Evolutionary conservation across 495 filamentous ascomycete species (phyloP), one percentile per base, ranked within the genome.

Genomic region (Tetracladium marchalianum): DNA sequence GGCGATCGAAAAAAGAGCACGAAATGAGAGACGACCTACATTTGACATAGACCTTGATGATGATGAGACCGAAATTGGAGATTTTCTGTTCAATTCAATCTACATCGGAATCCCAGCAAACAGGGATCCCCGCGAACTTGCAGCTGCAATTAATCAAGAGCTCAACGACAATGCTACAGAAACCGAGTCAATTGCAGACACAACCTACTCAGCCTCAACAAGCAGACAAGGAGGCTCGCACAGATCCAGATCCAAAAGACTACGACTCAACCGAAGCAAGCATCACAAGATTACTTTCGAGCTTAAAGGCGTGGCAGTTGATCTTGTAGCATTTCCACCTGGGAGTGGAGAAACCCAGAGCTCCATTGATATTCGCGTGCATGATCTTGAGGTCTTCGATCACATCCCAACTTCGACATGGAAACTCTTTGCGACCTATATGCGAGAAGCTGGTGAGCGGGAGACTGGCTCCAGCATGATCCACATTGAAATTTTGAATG

Each of bases 21-120:
- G 55, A 37, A 60, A 58, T 44, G 66, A 65, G 18, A 71, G 61
- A 41, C 66, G 66, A 39, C 63, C 62, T 52, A 64, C 70, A 40
- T 63, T 69, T n/a, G 65, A 70, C 3, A 55, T 60, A 8, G 75
- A 73, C 11, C 65, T 67, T n/a, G 71, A 78, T 17, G 66, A 76
- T 27, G 80, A 87, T 8, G 88, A 95, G 17, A 83, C 83, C 1
- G 81, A 90, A 12, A 93, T 97, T 61, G 89, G 82, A 1, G 92
- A 97, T 60, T 93, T 89, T 57, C 73, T 99, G 16, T 99, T 99
- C 75, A 96, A 97, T 55, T 97, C 92, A 0, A 95, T 99, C 40
- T 99, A 96, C 65, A 94, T 99, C 44, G 90, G 85, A 16, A 86
- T 99, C 38, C 83, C 89, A 3, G 74, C 84, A 13, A 93, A 89